Base-by-base conservation (phyloP, 352 stramenopile genomes). In the Blastocystis sp. region DNA sequence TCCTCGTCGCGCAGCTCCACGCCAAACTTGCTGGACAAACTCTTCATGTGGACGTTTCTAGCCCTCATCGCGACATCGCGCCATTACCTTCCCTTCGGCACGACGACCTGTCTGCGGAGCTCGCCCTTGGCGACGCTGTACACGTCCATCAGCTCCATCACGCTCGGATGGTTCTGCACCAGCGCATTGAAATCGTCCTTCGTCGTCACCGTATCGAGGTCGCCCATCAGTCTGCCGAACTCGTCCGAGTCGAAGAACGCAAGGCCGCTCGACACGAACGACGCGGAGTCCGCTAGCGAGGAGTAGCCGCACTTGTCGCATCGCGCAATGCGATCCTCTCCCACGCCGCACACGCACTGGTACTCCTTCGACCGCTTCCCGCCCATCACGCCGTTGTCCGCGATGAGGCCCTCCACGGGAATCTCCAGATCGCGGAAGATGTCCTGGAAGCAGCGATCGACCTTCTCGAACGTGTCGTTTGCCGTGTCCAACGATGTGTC, bases 341-440 rank as follows among this genome's bases (percentile, higher is more conserved):
- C 74, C 7, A 84, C 61, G 17, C 74, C 74, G 41, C 74, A 84
- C 23, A 62, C 21, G 34, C 74, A 84, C 34, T 84, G 74, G 48
- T 67, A 84, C 60, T 84, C 74, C 9, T 62, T 61, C 11, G 74
- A 84, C n/a, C 43, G 56, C 9, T 14, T 67, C 9, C 74, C 74
- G 45, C 74, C 74, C 74, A 84, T 84, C 7, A 84, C 56, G 23
- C 74, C 74, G 17, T 66, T 67, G 34, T 84, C 74, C 23, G 74
- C 74, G 34, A 69, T 53, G 34, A 84, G 43, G 45, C 45, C 38
- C 23, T 84, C 59, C 3, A 77, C 48, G 38, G 64, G 64, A 41
- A 88, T 88, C 28, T 88, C 78, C 17, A 88, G 48, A 60, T 88
- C 67, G 23, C 21, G 2, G 62, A 88, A 88, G 45, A 88, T 88